Evolutionary conservation across 768 basidiomycete genomes (phyloP), one percentile per base, ranked within the genome.

Genomic region (Leccinum imitatum): DNA sequence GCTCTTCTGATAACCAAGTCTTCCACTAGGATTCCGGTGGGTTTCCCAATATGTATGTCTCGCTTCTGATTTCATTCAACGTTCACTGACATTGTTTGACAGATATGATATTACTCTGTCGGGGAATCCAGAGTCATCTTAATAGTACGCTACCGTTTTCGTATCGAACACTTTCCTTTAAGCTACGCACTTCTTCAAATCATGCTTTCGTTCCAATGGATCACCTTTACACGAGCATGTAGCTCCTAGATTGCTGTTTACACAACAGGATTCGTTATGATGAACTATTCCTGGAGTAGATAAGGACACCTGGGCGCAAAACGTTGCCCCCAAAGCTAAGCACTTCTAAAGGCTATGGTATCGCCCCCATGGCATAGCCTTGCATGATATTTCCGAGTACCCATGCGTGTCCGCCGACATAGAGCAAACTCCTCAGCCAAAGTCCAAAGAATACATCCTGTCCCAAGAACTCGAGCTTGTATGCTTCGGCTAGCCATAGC

Each of bases 401-500:
- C 91, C 91, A 95, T 58, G 82, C 81, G 73, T 97, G 92, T 6
- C 87, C 86, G 6, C 79, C 68, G 10, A 95, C 79, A 67, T 96
- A 93, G 1, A 85, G 66, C 55, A 95, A 69, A 14, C 95, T 83
- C 47, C 91, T 81, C 10, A 82, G 54, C 97, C 97, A 99, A 15
- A 98, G 76, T 14, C 79, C 73, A 30, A 85, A 63, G 73, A 87
- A 94, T 11, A 91, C 90, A 54, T 85, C 78, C 59, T 85, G 71
- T 0, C 90, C 95, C 30, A 91, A 72, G 71, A 98, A 95, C 71
- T 99, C 97, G 14, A 99, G 82, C 59, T 82, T 82, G 75, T 95
- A 98, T 0, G 95, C 97, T 64, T 90, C 87, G n/a, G 80, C 80
- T 2, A 98, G 82, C 97, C 97, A 99, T 19, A 95, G 60, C 0